A percentile compares a stretch with the other conserved stretches of the same genome.
phyloP scores from a whole-genome alignment of 805 yeast species.

The Millerozyma acaciae region DNA sequence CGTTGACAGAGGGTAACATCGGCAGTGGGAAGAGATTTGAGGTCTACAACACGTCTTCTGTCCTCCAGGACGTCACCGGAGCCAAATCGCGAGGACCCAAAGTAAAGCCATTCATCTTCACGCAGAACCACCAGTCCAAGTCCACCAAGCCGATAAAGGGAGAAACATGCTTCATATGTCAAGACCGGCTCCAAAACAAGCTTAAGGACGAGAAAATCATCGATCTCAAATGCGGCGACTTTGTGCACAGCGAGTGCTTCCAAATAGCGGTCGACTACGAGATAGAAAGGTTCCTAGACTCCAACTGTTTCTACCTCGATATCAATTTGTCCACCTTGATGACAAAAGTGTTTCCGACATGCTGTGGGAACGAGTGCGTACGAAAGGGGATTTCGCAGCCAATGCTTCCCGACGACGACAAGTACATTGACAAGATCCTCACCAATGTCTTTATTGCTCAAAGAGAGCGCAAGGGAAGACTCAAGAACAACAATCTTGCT shows the following conservation, averaged over 20 bases:
- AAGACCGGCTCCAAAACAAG: conserved; percentile 45
- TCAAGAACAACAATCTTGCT: conserved; percentile 4
- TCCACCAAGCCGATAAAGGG: conserved; percentile 4
- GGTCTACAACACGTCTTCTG: conserved; percentile 1
- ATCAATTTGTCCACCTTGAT: conserved; percentile 1
- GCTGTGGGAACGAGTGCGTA: conserved; percentile 6
- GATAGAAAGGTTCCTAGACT: conserved; percentile 5
- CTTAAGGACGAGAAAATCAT: conserved; percentile 43
- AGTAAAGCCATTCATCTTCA: conserved; percentile 19
- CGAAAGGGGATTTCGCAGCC: background rate
- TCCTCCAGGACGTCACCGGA: conserved; percentile 6
- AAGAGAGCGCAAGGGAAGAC: conserved; percentile 2
- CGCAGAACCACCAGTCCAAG: conserved; percentile 15
- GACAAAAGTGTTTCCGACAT: conserved; percentile 7
- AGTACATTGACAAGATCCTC: conserved; percentile 6
- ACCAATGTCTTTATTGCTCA: conserved; percentile 6
- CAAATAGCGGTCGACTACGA: conserved; percentile 17
- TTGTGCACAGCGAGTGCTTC: conserved; percentile 57
- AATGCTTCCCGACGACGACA: conserved; percentile 8
- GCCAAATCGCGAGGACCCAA: conserved; percentile 18
- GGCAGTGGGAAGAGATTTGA: background rate
- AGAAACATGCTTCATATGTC: conserved; percentile 47
- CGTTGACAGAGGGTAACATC: background rate
- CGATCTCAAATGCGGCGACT: conserved; percentile 51
- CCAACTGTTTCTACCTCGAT: background rate